Evolutionary conservation across 805 yeast species (phyloP).

Genomic region (Kazachstania bromeliacearum): DNA sequence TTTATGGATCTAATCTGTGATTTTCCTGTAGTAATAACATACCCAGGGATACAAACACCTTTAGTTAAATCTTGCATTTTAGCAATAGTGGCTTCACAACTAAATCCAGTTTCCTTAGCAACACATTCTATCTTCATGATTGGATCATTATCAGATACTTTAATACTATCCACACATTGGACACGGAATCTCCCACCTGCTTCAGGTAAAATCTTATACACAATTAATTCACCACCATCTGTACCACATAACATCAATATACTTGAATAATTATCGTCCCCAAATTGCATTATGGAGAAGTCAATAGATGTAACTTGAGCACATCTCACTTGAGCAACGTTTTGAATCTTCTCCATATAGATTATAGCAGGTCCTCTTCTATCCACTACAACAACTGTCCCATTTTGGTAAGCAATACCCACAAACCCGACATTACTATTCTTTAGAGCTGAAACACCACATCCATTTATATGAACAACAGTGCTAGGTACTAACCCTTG

Average conservation of each 20-base stretch:
- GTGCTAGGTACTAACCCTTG: slow-evolving; percentile 57
- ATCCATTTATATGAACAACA: slow-evolving; percentile 36
- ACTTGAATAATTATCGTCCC: slow-evolving; percentile 62
- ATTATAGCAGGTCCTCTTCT: slow-evolving; percentile 71
- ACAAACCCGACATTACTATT: slow-evolving; percentile 78
- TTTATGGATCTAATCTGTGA: slow-evolving; percentile 55
- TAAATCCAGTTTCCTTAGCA: slow-evolving; percentile 48
- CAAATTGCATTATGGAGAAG: slow-evolving; percentile 62
- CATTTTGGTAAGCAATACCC: slow-evolving; percentile 67
- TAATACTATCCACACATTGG: slow-evolving; percentile 38
- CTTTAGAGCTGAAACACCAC: slow-evolving; percentile 49
- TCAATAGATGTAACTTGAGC: slow-evolving; percentile 49
- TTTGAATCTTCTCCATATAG: slow-evolving; percentile 30
- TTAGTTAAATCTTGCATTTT: slow-evolving; percentile 49
- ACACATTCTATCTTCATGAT: slow-evolving; percentile 51
- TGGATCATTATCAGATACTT: slow-evolving; percentile 39
- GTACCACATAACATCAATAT: slow-evolving; percentile 71
- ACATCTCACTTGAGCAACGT: slow-evolving; percentile 20
- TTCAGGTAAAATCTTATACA: slow-evolving; percentile 57
- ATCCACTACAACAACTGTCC: slow-evolving; percentile 68
- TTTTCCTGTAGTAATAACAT: slow-evolving; percentile 44
- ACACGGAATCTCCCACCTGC: slow-evolving; percentile 53
- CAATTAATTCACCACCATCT: slow-evolving; percentile 56
- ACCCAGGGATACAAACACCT: slow-evolving; percentile 56
- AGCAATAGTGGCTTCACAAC: slow-evolving; percentile 54